Percentiles rank a stretch among this genome's conserved stretches.
Conservation (phyloP, 164 flowering plant genomes). For the Sedum album region DNA sequence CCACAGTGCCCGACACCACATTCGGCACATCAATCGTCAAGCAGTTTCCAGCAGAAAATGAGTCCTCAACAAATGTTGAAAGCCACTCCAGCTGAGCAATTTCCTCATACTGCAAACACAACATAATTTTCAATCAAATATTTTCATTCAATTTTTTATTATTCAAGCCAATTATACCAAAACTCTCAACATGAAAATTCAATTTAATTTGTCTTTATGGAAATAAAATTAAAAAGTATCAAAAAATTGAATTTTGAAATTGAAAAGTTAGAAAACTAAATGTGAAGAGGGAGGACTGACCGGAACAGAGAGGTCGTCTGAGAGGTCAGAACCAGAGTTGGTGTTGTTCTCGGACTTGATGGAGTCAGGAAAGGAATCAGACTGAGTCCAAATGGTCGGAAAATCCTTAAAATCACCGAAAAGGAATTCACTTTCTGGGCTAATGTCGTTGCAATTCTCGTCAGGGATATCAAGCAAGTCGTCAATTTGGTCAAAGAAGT, state of each 20-base stretch:
- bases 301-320: constrained; percentile 51
- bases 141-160: background rate
- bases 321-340: constrained; percentile 29
- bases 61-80: constrained; percentile 76
- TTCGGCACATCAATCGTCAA: constrained; percentile 37
- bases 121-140: background rate
- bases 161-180: too few species aligned
- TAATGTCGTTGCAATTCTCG: constrained; percentile 19
- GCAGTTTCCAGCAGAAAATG: constrained; percentile 51
- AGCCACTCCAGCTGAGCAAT: constrained; percentile 85
- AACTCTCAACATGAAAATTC: too few species aligned
- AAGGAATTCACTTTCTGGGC: constrained; percentile 19
- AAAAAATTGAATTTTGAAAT: background rate
- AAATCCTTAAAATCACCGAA: constrained; percentile 20
- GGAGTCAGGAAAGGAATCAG: constrained; percentile 27
- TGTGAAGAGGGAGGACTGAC: constrained; percentile 31
- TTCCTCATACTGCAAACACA: constrained; percentile 58
- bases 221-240: background rate
- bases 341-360: constrained; percentile 20
- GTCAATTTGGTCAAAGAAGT: constrained; percentile 81
- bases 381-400: constrained; percentile 27
- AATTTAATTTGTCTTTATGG: too few species aligned
- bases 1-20: constrained; percentile 18
- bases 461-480: constrained; percentile 77
- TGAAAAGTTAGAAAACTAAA: background rate